phyloP scores from a whole-genome alignment of 2,329 filamentous ascomycete species.

The Talaromyces sp. region DNA sequence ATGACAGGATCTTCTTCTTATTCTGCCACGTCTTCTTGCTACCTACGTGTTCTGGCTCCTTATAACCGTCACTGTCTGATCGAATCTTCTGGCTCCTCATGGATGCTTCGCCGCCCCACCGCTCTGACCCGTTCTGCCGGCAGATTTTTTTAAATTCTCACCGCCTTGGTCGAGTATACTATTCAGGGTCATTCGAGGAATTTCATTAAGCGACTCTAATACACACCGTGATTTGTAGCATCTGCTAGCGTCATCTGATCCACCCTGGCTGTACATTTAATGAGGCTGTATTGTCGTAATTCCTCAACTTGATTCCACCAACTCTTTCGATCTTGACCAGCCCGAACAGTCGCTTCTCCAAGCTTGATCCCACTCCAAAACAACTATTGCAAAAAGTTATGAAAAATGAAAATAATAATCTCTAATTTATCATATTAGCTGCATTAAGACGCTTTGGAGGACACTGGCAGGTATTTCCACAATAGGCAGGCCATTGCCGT shows the following conservation, averaged over 20 bases:
- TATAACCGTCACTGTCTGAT: slow-evolving; percentile 12
- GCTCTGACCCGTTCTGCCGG: slow-evolving; percentile 1
- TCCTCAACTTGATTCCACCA: slow-evolving; percentile 56
- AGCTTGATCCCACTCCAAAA: slow-evolving; percentile 19
- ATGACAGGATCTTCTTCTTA: not conserved
- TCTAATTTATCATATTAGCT: not conserved
- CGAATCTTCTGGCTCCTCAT: slow-evolving; percentile 37
- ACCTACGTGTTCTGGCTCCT: not conserved
- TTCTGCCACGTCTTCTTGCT: not conserved
- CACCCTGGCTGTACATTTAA: slow-evolving; percentile 14
- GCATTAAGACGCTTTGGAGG: not conserved
- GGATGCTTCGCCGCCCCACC: slow-evolving; percentile 14
- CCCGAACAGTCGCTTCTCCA: slow-evolving; percentile 36
- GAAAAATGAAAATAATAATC: not conserved
- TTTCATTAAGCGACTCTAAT: not conserved
- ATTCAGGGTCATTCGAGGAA: not conserved
- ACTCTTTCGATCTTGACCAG: slow-evolving; percentile 49
- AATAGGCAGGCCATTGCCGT: not conserved
- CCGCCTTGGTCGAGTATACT: not conserved
- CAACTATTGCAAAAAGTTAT: not conserved
- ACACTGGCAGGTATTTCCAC: not conserved
- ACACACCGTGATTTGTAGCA: slow-evolving; percentile 43
- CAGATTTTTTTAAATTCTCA: not conserved
- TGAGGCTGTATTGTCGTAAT: slow-evolving; percentile 36
- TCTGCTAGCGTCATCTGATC: slow-evolving; percentile 26